Base-by-base conservation (phyloP, 2,329 filamentous ascomycete genomes). In the Seiridium unicorne region DNA sequence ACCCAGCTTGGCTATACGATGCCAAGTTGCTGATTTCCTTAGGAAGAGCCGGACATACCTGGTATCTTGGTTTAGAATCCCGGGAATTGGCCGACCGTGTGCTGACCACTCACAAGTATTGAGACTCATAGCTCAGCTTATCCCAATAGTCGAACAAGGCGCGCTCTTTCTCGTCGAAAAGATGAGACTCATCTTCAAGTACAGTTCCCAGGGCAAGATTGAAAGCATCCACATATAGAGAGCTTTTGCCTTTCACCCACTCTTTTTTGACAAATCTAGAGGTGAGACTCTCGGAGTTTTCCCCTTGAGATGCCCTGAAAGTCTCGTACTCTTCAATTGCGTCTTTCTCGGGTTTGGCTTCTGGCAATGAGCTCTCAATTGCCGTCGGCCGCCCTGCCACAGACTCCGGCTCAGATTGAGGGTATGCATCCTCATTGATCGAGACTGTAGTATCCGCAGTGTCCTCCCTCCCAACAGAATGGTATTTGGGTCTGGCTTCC, bases 161-260 rank as follows among this genome's bases (percentile, higher is more conserved):
- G 68, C 82, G 84, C 74, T 99, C 95, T 18, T 86, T 88, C 60
- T 87, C 84, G 68, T 95, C 85, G 71, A 98, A 99, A 0, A 99
- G 78, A 74, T 97, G 92, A 0, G 85, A 84, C 74, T 99, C 95
- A 60, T 98, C 92, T 54, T 92, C 88, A 10, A 98, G 77, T 3
- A 99, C 95, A 0, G 92, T 97, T 61, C 94, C 89, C 54, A 99
- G 78, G 2, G 94, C 92, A 11, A 98, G 80, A 69, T 97, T 97
- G 80, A 99, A 99, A 0, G 95, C 95, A 76, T 99, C 95, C 18
- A 97, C 92, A 69, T 99, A 99, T 59, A 99, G 92, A 1, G 93
- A 98, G 69, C 89, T 96, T 72, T 87, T 88, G 0, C 92, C 92
- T 68, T 83, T 86, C 4, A 87, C 76, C 92, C 92, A 97, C 61